Evolutionary conservation across 768 basidiomycete species (phyloP), one percentile per base, ranked within the genome.

Genomic region (Nevesoporus exiguus): DNA sequence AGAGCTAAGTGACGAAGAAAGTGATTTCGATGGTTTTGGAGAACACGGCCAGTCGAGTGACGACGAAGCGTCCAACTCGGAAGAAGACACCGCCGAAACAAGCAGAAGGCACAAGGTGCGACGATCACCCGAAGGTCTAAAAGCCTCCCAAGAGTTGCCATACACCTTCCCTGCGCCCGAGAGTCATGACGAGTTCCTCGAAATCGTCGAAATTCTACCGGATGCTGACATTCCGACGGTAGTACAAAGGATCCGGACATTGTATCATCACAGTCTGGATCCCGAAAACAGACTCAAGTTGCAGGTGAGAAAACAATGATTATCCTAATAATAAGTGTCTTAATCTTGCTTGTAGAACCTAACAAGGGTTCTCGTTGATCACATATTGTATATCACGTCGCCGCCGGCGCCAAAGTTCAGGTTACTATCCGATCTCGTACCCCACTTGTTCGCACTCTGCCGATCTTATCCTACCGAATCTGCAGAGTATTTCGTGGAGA

Each of bases 231-330:
- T 96, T 2, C 81, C 85, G 5, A 84, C 77, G 0, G 92, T 98
- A 2, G 77, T 98, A 33, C 88, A 98, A 64, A 88, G 97, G 41
- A 94, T 98, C 43, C 83, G 95, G 11, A 80, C 91, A 1, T 73
- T 98, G 8, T 86, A 97, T 65, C 97, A 99, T 66, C 90, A 95
- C 1, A 96, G 92, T 65, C 76, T 98, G n/a, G 85, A 82, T 1
- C 82, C 86, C 19, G 93, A 90, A 19, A 98, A 99, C 75, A 97
- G 94, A 66, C 79, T 81, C 67, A 97, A 90, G 72, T 76, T 98
- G 21, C 92, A 96, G 82, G 95, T 92, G 58, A 47, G 78, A 67
- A 33, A 24, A 17, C 3, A n/a, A 14, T 42, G 22, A 37, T 53
- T 24, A 31, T 19, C 45, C 30, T 50, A 15, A 9, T 50, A 22